A percentile compares a stretch with the other conserved stretches of the same genome.
Conservation (phyloP, 192 early-diverging fungal genomes). For the Mycoemilia scoparia region DNA sequence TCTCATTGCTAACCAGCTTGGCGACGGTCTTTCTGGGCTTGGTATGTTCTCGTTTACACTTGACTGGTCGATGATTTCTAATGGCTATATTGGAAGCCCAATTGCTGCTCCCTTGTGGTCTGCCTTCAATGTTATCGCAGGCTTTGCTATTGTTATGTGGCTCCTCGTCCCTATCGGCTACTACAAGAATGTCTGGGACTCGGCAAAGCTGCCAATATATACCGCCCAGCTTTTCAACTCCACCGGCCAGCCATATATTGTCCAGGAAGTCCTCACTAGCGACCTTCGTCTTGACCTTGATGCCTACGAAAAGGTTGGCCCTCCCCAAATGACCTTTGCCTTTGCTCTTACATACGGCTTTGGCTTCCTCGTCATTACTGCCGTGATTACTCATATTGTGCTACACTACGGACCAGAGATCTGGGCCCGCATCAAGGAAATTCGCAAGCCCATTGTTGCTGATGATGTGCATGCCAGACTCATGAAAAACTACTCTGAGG, state of each 20-base stretch:
- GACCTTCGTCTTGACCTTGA: slow-evolving; percentile 32
- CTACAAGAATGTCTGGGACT: slow-evolving; percentile 44
- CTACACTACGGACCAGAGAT: slow-evolving; percentile 56
- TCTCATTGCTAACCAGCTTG: slow-evolving; percentile 26
- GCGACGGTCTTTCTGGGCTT: slow-evolving; percentile 34
- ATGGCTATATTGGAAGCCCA: slow-evolving; percentile 37
- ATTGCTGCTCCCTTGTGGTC: slow-evolving; percentile 57
- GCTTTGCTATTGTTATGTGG: slow-evolving; percentile 58
- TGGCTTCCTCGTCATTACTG: slow-evolving; percentile 44
- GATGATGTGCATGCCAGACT: slow-evolving; percentile 58
- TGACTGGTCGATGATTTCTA: slow-evolving; percentile 53
- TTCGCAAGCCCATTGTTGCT: slow-evolving; percentile 24
- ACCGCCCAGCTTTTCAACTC: slow-evolving; percentile 39
- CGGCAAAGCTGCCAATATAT: slow-evolving; percentile 40
- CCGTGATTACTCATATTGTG: slow-evolving; percentile 41
- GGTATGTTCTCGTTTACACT: slow-evolving; percentile 51
- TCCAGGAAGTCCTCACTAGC: slow-evolving; percentile 30
- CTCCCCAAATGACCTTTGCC: slow-evolving; percentile 43
- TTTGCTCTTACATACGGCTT: slow-evolving; percentile 54
- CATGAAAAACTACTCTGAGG: slow-evolving; percentile 56
- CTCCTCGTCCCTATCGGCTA: slow-evolving; percentile 52
- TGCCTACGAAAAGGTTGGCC: slow-evolving; percentile 38
- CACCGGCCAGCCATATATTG: slow-evolving; percentile 35
- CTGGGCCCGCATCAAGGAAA: slow-evolving; percentile 32
- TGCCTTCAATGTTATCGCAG: slow-evolving; percentile 49